Base-by-base conservation (phyloP, 768 basidiomycete genomes). In the Tremella yokohamensis region DNA sequence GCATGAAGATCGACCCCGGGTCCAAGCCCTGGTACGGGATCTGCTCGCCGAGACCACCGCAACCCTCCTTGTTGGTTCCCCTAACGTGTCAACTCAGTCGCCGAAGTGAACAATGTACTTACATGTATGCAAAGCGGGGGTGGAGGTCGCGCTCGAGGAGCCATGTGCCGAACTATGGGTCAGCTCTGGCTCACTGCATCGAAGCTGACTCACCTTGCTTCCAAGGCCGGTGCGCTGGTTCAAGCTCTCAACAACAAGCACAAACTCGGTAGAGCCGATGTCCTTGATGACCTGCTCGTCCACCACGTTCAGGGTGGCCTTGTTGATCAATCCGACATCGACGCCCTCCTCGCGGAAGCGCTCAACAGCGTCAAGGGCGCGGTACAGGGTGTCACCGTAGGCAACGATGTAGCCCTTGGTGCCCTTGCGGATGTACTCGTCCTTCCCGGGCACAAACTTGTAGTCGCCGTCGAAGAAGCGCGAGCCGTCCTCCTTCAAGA, bases 341-440 rank as follows among this genome's bases (percentile, higher is more conserved):
- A 90, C 63, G 2, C 89, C 89, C 63, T 84, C 78, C 77, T 86
- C 78, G 61, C 87, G 81, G 70, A 84, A 84, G 25, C 84, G 81
- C 57, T 89, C 76, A 44, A 91, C 89, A 13, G 90, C 90, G 69
- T 92, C 90, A 78, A 81, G 87, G 40, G 86, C 82, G 60, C 90
- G 81, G 76, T 91, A 88, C 19, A 90, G 78, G 87, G 88, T 88
- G 76, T 91, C 89, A 16, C 90, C 90, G 66, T 86, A 90, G 1
- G 87, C 82, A 40, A 92, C 86, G 26, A 92, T 86, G 63, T 89
- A 91, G 37, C 90, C 90, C 2, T 82, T 85, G 34, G 77, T 85
- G 42, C 89, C 89, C 69, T 89, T 87, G 11, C 81, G 78, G 65
- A 92, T 86, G 20, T 85, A 77, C 76, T 92, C 90, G 68, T 91